These are phyloP conservation scores for Neopestalotiopsis sp. DNA, from an alignment of 2,329 filamentous ascomycete genomes.

Conservation along the genomic window DNA sequence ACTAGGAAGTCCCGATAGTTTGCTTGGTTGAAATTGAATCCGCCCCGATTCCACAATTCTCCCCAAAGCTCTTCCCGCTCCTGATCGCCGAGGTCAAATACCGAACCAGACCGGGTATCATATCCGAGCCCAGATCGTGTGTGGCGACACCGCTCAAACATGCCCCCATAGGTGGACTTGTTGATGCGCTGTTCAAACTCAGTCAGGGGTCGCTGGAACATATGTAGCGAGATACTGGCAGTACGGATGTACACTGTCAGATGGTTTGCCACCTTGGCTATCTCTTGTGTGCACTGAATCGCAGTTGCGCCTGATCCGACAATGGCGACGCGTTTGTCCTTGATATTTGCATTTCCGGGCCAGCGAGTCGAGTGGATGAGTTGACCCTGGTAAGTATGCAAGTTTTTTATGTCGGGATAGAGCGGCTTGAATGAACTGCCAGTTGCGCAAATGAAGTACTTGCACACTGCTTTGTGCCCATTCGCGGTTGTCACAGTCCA, in stretches of 20 bases:
- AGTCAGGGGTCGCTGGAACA: conserved; percentile 5
- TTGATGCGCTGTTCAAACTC: neutral
- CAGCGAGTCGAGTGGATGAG: conserved; percentile 14
- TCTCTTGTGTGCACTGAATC: conserved; percentile 10
- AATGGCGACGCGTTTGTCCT: neutral
- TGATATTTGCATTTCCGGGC: neutral
- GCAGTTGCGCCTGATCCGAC: conserved; percentile 10
- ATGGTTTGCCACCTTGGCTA: conserved; percentile 8
- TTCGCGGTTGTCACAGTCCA: conserved; percentile 4
- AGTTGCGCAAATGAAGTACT: conserved; percentile 10
- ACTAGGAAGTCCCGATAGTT: conserved; percentile 8
- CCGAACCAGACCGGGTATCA: neutral
- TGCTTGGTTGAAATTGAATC: conserved; percentile 2
- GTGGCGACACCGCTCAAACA: conserved; percentile 1
- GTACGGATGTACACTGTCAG: conserved; percentile 5
- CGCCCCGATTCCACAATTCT: conserved; percentile 4
- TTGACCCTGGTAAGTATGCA: neutral
- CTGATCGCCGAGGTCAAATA: neutral
- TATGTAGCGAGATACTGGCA: conserved; percentile 7
- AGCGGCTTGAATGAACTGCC: conserved; percentile 9
- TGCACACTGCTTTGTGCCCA: conserved; percentile 3
- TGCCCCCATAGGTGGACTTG: conserved; percentile 1
- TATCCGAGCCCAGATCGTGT: conserved; percentile 5
- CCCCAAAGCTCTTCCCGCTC: conserved; percentile 1
- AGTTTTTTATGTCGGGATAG: conserved; percentile 2